Conservation (phyloP, 1,139 yeast genomes). For the Yamadazyma jaroonii region DNA sequence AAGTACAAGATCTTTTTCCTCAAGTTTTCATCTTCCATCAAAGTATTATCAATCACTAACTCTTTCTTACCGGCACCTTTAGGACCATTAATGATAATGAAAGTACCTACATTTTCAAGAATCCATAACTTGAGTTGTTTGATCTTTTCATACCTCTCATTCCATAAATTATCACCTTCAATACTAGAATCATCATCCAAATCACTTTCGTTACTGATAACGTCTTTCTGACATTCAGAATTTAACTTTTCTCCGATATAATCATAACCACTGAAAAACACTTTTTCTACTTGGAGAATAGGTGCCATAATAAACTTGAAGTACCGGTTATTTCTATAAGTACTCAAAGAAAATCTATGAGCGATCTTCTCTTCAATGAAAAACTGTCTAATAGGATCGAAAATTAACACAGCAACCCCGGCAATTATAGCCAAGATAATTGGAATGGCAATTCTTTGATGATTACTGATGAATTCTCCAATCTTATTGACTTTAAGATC, state of each 20-base stretch:
- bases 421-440: constrained; percentile 48
- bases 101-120: constrained; percentile 76
- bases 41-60: constrained; percentile 68
- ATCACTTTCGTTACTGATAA: constrained; percentile 14
- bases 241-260: constrained; percentile 23
- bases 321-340: constrained; percentile 30
- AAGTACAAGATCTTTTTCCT: constrained; percentile 61
- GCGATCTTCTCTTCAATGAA: constrained; percentile 73
- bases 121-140: constrained; percentile 75
- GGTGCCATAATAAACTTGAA: constrained; percentile 29
- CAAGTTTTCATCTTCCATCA: constrained; percentile 40
- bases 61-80: constrained; percentile 91
- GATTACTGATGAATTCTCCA: constrained; percentile 60
- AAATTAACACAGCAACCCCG: constrained; percentile 76
- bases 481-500: constrained; percentile 50
- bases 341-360: constrained; percentile 36
- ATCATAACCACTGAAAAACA: constrained; percentile 30
- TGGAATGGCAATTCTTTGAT: constrained; percentile 79
- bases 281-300: constrained; percentile 18
- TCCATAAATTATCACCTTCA: constrained; percentile 41
- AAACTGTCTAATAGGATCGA: constrained; percentile 89
- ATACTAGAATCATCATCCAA: constrained; percentile 9
- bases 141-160: constrained; percentile 65
- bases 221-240: constrained; percentile 16
- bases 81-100: constrained; percentile 88